Conservation (phyloP, 2,329 filamentous ascomycete genomes). For the Lecanoromycetidae sp. region DNA sequence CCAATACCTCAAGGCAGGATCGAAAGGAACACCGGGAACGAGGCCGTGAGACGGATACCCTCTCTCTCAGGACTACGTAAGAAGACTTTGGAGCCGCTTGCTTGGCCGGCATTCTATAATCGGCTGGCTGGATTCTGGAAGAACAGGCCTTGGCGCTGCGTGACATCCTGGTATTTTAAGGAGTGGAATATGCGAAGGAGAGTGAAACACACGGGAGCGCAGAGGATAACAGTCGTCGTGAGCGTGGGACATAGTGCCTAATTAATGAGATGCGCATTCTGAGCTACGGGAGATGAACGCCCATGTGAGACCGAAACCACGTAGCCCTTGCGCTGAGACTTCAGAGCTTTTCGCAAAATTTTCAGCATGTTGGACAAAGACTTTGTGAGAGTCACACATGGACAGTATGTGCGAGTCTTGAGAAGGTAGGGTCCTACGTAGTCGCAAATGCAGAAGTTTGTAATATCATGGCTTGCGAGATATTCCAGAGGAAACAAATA, state of each 20-base stretch:
- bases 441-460: too few species aligned
- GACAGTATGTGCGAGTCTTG: too few species aligned
- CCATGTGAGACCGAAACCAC: conserved; percentile 40
- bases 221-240: conserved; percentile 30
- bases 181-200: conserved; percentile 23
- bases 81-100: conserved; percentile 45
- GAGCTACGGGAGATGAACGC: conserved; percentile 45
- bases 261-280: conserved; percentile 52
- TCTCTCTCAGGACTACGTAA: conserved; percentile 56
- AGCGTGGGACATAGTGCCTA: conserved; percentile 41
- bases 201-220: conserved; percentile 30
- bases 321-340: too few species aligned
- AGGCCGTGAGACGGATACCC: conserved; percentile 53
- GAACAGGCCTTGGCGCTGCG: conserved; percentile 42
- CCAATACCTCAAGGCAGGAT: conserved; percentile 44
- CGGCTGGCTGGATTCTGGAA: conserved; percentile 46
- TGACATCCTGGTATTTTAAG: conserved; percentile 25
- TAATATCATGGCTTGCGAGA: too few species aligned
- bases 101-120: conserved; percentile 39
- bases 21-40: conserved; percentile 29
- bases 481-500: too few species aligned
- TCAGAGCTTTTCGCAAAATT: too few species aligned
- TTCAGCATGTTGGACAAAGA: too few species aligned
- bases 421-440: too few species aligned
- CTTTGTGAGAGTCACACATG: too few species aligned